Base-by-base conservation (phyloP, 768 basidiomycete genomes). In the Tubosaeta brunneosetosa region DNA sequence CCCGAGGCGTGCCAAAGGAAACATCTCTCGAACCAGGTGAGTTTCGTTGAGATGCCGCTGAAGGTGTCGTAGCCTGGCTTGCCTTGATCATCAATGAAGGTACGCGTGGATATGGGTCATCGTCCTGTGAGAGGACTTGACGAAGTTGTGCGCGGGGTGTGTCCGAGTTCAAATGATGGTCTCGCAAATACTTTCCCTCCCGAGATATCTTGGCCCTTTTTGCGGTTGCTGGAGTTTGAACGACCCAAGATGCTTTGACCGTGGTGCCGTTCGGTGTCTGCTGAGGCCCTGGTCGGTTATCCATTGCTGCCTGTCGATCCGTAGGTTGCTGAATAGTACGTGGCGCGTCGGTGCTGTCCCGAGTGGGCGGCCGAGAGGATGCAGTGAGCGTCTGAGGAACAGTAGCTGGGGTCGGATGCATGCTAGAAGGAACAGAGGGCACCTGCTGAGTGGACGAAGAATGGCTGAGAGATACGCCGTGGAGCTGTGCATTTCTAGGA, bases 111-210 rank as follows among this genome's bases (percentile, higher is more conserved):
- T 58, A 58, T 6, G 54, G 34, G 17, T 60, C 59, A 3, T 55
- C 47, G 9, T 69, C 67, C 45, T 69, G 60, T 26, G 69, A 70
- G 34, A 69, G 69, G 32, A 69, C 59, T 48, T 71, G 58, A 12
- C 69, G 68, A 46, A 69, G 58, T 29, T 69, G 65, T 13, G 51
- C 45, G 40, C 67, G 67, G 0, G 61, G 53, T 5, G 58, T 61
- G 19, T 69, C 67, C 38, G 57, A 38, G 26, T 43, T 33, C 1
- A 48, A 47, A 9, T 56, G 62, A 38, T 60, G 58, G 16, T 56
- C 59, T 32, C 58, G 58, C 36, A 61, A 47, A 44, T 68, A 68
- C 49, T 70, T 68, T 37, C 70, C 67, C 49, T 69, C 67, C 14
- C 56, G 58, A 37, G 62, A 55, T 51, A 58, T 56, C 22, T 46